These are phyloP conservation scores for Fagopyrum esculentum DNA, from an alignment of 148 eudicot genomes.

Conservation along the genomic window DNA sequence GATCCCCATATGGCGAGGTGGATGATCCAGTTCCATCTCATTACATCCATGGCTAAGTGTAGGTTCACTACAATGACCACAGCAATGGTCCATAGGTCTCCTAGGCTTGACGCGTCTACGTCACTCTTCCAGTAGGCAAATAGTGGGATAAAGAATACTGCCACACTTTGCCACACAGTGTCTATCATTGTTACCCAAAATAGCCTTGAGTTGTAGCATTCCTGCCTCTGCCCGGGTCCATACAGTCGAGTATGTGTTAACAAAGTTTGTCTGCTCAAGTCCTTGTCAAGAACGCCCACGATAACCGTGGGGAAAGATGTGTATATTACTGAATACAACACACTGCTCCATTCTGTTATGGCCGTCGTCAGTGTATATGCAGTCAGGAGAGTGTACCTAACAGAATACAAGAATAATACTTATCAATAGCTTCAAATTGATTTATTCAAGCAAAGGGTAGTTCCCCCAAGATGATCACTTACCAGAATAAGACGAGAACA, in stretches of 20 bases:
- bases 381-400: conserved; percentile 79
- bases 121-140: conserved; percentile 64
- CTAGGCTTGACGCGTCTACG: conserved; percentile 68
- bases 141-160: conserved; percentile 63
- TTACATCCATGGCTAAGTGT: conserved; percentile 92
- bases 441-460: background rate
- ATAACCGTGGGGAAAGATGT: conserved; percentile 81
- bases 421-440: conserved; percentile 3
- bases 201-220: conserved; percentile 65
- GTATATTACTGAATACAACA: conserved; percentile 77
- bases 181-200: conserved; percentile 87
- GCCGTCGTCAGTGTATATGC: conserved; percentile 84
- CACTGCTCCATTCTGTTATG: conserved; percentile 95
- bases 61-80: conserved; percentile 74
- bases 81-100: conserved; percentile 89
- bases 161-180: conserved; percentile 91
- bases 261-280: conserved; percentile 71
- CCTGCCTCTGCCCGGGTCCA: conserved; percentile 73
- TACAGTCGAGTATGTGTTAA: conserved; percentile 77
- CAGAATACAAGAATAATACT: conserved; percentile 12
- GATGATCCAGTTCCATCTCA: conserved; percentile 83
- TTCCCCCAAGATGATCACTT: conserved; percentile 20
- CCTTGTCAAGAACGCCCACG: conserved; percentile 92
- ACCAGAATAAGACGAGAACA: conserved; percentile 90
- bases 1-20: conserved; percentile 93